phyloP scores from a whole-genome alignment of 1,139 yeast genomes.

The Geotrichum armillariae region DNA sequence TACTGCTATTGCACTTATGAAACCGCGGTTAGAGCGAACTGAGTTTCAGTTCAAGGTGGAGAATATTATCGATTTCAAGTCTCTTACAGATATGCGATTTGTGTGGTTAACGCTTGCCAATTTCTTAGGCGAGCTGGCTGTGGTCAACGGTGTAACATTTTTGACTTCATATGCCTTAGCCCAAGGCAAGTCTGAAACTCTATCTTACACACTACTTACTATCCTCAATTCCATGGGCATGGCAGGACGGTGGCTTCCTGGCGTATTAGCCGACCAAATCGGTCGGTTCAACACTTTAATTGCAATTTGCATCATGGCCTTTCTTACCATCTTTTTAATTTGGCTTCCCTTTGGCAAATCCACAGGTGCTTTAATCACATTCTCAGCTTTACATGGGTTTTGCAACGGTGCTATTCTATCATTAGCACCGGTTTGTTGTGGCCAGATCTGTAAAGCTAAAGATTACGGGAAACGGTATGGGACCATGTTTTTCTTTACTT shows the following conservation, averaged over 20 bases:
- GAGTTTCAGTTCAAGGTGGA: constrained; percentile 1
- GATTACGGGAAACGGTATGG: constrained; percentile 54
- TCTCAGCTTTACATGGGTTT: constrained; percentile 54
- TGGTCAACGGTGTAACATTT: constrained; percentile 54
- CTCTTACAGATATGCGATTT: constrained; percentile 45
- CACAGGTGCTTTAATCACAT: constrained; percentile 41
- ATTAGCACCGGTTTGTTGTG: constrained; percentile 52
- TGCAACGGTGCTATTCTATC: constrained; percentile 51
- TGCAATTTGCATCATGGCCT: constrained; percentile 45
- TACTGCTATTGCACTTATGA: constrained; percentile 42
- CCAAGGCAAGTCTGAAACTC: constrained; percentile 54
- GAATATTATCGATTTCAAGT: constrained; percentile 34
- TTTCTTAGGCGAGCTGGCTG: constrained; percentile 57
- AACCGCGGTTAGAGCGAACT: constrained; percentile 28
- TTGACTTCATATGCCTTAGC: constrained; percentile 56
- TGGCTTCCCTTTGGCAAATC: constrained; percentile 58
- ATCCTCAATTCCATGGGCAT: constrained; percentile 60
- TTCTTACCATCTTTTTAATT: constrained; percentile 43
- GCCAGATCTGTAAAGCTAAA: constrained; percentile 49
- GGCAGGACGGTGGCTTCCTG: constrained; percentile 58
- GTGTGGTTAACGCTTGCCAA: constrained; percentile 45
- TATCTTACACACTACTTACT: constrained; percentile 49
- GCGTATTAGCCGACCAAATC: constrained; percentile 51
- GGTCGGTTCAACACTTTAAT: constrained; percentile 61
- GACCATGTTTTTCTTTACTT: constrained; percentile 47